phyloP scores from a whole-genome alignment of 257 asterid species.

The Knoxia roxburghii region DNA sequence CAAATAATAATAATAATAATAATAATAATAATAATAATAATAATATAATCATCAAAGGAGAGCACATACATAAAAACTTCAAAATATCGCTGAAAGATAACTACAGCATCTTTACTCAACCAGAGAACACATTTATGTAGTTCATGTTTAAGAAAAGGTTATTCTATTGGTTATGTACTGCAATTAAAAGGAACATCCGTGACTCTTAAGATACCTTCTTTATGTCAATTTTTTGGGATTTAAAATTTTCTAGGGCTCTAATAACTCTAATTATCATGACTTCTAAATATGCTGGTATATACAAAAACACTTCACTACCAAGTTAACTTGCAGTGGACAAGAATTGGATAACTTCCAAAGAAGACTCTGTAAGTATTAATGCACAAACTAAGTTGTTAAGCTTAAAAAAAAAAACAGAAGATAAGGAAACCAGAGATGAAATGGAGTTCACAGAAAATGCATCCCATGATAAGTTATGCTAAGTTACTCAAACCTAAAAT shows the following conservation, averaged over 20 bases:
- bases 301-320: not conserved
- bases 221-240: not conserved
- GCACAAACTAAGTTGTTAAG: not conserved
- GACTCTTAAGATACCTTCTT: not conserved
- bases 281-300: not conserved
- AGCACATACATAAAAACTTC: not conserved
- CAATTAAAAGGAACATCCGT: not conserved
- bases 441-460: not conserved
- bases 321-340: not conserved
- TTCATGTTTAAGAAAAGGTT: not conserved
- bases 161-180: not conserved
- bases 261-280: not conserved
- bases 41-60: no score
- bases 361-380: not conserved
- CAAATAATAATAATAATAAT: no score
- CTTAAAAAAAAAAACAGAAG: not conserved
- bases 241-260: not conserved
- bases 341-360: no score
- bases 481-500: no score
- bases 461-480: no score
- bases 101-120: not conserved
- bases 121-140: not conserved
- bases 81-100: not conserved
- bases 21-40: no score
- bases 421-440: not conserved